These are phyloP conservation scores for Candida silvatica DNA, from an alignment of 805 yeast species.

Conservation along the genomic window DNA sequence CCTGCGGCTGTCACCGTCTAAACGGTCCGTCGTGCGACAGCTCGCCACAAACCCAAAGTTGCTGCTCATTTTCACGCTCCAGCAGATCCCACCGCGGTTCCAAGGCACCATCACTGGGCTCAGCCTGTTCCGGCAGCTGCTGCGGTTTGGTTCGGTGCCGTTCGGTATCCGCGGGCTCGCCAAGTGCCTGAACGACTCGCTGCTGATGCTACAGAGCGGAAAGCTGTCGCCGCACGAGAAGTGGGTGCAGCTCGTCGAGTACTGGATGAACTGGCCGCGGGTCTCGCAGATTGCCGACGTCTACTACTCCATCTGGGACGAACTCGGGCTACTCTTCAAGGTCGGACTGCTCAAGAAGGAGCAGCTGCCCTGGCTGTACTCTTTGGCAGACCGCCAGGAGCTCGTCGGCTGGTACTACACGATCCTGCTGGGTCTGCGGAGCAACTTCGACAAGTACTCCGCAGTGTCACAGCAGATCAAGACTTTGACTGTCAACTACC, in stretches of 20 bases:
- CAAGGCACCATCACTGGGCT: conserved; percentile 26
- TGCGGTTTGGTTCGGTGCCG: conserved; percentile 66
- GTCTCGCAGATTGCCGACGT: conserved; percentile 45
- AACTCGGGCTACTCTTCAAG: conserved; percentile 47
- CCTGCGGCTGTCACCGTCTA: not conserved
- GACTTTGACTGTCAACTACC: conserved; percentile 47
- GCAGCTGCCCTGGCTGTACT: conserved; percentile 20
- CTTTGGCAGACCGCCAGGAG: conserved; percentile 46
- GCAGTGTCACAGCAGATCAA: conserved; percentile 38
- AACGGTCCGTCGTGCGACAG: not conserved
- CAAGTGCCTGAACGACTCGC: conserved; percentile 22
- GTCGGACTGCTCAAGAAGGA: conserved; percentile 34
- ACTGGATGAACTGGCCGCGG: conserved; percentile 35
- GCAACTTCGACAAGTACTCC: conserved; percentile 35
- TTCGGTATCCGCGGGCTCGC: conserved; percentile 37
- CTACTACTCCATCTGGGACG: conserved; percentile 62
- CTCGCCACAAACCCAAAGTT: not conserved
- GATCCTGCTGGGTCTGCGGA: conserved; percentile 47
- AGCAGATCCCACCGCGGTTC: conserved; percentile 5
- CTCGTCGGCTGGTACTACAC: conserved; percentile 63
- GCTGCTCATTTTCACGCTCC: conserved; percentile 1
- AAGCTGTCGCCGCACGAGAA: conserved; percentile 10
- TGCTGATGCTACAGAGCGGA: conserved; percentile 10
- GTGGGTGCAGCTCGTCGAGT: conserved; percentile 15
- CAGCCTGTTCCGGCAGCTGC: conserved; percentile 53